Base-by-base conservation (phyloP, 129 eudicot genomes). In the Solidago caesia region DNA sequence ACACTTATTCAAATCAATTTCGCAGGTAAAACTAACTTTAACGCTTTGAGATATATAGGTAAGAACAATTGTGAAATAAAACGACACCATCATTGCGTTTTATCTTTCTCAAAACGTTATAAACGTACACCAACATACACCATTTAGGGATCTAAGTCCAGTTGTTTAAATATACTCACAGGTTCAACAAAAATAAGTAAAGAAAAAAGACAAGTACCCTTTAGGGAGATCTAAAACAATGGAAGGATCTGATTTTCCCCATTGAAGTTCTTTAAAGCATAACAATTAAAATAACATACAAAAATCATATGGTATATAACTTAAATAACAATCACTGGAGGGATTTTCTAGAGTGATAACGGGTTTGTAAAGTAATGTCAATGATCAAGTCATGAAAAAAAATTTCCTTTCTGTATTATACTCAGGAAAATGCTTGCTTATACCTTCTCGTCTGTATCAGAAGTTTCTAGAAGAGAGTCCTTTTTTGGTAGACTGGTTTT, bases 391-490 rank as follows among this genome's bases (percentile, higher is more conserved):
- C 64, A 75, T 53, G 52, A 67, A 56, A 43, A 69, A 64, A 49
- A 53, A 56, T 66, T 16, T 77, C 64, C 49, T 60, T 77, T 70
- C 39, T 61, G 63, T 70, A 77, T 48, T 8, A 61, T 69, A 48
- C 71, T 69, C 70, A 7, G 13, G 64, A 48, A 47, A 60, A 66
- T 8, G 69, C 7, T 65, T 63, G 71, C 70, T 73, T 79, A 79
- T 74, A 43, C 75, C 83, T 79, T 79, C 21, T 73, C 83, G 12
- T 79, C 79, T 13, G 83, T 41, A 14, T 79, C 83, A 5, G 70
- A 73, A 67, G 64, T 49, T 79, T 79, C 83, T 66, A 79, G 66
- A 65, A 79, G 83, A 46, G 69, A 79, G 75, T 79, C 83, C 57
- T 73, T 79, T 79, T 79, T 79, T 11, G 79, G 83, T 58, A 56